These are phyloP conservation scores for Floccularia luteovirens DNA, from an alignment of 768 basidiomycete genomes.

Conservation along the genomic window DNA sequence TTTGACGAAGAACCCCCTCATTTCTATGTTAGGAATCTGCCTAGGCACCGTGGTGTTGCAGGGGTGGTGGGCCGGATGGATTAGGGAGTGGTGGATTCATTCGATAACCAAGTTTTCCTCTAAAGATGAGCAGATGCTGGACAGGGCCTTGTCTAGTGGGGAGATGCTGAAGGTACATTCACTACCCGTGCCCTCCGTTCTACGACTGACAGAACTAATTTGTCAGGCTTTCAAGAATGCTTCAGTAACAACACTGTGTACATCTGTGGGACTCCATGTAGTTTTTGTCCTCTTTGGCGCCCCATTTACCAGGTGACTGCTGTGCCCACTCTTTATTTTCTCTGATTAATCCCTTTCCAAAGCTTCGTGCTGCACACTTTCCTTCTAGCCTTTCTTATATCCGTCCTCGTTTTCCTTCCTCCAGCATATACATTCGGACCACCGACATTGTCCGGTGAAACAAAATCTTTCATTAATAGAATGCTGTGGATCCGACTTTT, in stretches of 20 bases:
- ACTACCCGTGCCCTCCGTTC: background rate
- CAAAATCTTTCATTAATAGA: conserved; percentile 42
- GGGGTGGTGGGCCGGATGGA: conserved; percentile 67
- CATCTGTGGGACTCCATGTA: conserved; percentile 38
- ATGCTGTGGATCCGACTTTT: conserved; percentile 76
- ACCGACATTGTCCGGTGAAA: conserved; percentile 38
- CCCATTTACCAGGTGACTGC: conserved; percentile 48
- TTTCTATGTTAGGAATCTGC: conserved; percentile 51
- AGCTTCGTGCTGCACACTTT: conserved; percentile 44
- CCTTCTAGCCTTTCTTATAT: conserved; percentile 60
- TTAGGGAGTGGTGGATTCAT: conserved; percentile 51
- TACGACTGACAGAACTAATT: conserved; percentile 5
- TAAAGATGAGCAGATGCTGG: conserved; percentile 32
- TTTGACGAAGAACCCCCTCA: conserved; percentile 51
- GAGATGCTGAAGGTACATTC: conserved; percentile 32
- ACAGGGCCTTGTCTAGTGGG: conserved; percentile 29
- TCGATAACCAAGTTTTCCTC: conserved; percentile 26
- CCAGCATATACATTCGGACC: conserved; percentile 65
- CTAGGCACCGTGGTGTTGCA: conserved; percentile 48
- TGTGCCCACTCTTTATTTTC: conserved; percentile 3
- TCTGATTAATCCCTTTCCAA: conserved; percentile 2
- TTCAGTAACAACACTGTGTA: conserved; percentile 40
- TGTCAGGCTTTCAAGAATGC: conserved; percentile 45
- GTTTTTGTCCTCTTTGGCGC: conserved; percentile 69
- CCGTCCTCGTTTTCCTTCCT: conserved; percentile 57